Conservation (phyloP, 1,284 basidiomycete species). For the Wallemia mellicola region DNA sequence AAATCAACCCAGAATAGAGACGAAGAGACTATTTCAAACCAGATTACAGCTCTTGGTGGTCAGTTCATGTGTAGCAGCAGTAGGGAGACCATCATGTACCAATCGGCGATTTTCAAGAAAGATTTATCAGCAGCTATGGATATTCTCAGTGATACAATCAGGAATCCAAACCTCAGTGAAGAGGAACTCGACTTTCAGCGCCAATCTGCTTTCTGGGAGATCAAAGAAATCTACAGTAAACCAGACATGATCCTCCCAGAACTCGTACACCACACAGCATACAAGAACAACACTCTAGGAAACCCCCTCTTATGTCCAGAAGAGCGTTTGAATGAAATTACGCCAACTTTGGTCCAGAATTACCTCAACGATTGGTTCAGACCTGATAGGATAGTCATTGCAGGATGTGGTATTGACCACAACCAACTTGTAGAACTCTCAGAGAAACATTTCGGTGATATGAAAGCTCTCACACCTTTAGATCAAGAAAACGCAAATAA, state of each 20-base stretch:
- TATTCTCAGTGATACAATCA: constrained; percentile 69
- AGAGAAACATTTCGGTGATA: constrained; percentile 50
- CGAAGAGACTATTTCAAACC: constrained; percentile 41
- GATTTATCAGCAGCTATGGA: constrained; percentile 53
- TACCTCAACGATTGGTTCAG: constrained; percentile 61
- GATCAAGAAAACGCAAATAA: constrained; percentile 35
- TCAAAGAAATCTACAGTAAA: constrained; percentile 58
- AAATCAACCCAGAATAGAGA: constrained; percentile 28
- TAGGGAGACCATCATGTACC: constrained; percentile 90
- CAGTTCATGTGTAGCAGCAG: constrained; percentile 78
- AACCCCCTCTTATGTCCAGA: constrained; percentile 70
- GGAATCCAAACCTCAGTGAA: constrained; percentile 40
- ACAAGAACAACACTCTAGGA: constrained; percentile 45
- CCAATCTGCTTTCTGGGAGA: constrained; percentile 73
- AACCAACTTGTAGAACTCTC: constrained; percentile 57
- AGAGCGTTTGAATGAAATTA: constrained; percentile 42
- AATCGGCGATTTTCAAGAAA: constrained; percentile 73
- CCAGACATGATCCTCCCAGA: constrained; percentile 92
- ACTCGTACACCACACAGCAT: constrained; percentile 61
- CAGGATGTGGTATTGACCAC: constrained; percentile 74
- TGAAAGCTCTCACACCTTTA: constrained; percentile 31
- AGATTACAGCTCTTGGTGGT: constrained; percentile 62
- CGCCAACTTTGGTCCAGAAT: constrained; percentile 29
- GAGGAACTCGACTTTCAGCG: constrained; percentile 61
- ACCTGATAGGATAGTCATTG: constrained; percentile 77